phyloP scores from a whole-genome alignment of 306 rosid genomes.

The Vigna nakashimae region DNA sequence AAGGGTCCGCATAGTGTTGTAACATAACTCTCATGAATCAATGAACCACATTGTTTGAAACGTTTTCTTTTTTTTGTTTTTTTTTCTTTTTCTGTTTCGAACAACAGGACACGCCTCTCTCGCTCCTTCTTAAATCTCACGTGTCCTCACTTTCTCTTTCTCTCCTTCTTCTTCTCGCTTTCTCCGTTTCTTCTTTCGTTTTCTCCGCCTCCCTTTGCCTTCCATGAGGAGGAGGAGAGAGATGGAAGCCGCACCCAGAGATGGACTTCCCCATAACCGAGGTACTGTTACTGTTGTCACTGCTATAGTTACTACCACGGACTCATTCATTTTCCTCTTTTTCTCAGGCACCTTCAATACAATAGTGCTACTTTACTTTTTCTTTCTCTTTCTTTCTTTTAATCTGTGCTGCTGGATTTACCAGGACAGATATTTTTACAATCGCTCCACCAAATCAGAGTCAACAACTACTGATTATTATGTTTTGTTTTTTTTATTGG shows the following conservation, averaged over 20 bases:
- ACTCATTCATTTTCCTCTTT: background rate
- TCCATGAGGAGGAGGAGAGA: constrained; percentile 35
- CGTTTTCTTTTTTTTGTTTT: constrained; percentile 27
- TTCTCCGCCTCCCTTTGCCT: background rate
- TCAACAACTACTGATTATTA: background rate
- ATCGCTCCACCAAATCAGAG: background rate
- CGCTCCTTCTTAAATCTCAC: constrained; percentile 26
- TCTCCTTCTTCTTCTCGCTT: background rate
- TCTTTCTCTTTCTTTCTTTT: background rate
- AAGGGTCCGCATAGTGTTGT: constrained; percentile 15
- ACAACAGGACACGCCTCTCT: constrained; percentile 37
- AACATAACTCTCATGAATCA: background rate
- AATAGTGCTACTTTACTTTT: background rate
- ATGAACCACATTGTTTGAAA: constrained; percentile 13
- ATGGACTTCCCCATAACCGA: background rate
- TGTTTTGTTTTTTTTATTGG: background rate
- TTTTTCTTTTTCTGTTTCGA: background rate
- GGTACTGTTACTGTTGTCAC: background rate
- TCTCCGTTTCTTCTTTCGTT: background rate
- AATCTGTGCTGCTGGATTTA: background rate
- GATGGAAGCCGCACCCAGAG: constrained; percentile 1
- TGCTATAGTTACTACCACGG: no score
- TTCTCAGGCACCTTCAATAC: background rate
- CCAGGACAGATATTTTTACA: background rate
- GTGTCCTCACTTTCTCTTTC: constrained; percentile 20